Evolutionary conservation across 2,329 filamentous ascomycete species (phyloP).

Genomic region (Colletotrichum plurivorum): DNA sequence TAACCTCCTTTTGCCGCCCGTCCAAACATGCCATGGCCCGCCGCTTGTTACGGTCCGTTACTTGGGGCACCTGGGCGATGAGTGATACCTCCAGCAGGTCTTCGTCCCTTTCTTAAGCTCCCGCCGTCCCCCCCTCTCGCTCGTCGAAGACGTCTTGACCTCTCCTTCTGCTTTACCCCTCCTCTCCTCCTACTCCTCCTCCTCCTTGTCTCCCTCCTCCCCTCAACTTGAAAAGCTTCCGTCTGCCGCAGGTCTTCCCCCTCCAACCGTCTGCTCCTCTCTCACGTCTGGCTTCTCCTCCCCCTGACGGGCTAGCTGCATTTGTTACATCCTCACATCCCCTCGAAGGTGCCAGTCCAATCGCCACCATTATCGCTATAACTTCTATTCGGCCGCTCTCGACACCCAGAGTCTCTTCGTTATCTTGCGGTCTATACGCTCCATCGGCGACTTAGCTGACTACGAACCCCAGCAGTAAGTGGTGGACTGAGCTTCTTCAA

Average conservation of each 20-base stretch:
- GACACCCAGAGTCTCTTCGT: neutral
- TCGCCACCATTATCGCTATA: conserved; percentile 4
- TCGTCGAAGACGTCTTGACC: conserved; percentile 1
- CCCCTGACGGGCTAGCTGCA: conserved; percentile 9
- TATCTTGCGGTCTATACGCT: neutral
- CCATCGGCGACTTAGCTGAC: conserved; percentile 15
- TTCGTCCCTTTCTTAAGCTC: conserved; percentile 32
- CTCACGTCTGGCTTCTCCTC: conserved; percentile 7
- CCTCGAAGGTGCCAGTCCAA: neutral
- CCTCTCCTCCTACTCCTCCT: conserved; percentile 3
- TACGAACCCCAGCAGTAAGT: conserved; percentile 26
- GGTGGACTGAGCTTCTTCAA: conserved; percentile 39
- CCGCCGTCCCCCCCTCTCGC: conserved; percentile 13
- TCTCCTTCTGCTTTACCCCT: conserved; percentile 27
- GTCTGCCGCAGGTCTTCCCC: conserved; percentile 3
- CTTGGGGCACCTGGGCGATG: neutral
- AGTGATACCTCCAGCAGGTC: neutral
- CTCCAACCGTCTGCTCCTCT: neutral
- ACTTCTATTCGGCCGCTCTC: neutral
- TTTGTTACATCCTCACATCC: neutral
- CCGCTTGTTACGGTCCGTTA: neutral
- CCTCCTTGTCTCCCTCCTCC: neutral
- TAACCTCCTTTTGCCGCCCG: conserved; percentile 20
- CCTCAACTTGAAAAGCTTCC: conserved; percentile 13
- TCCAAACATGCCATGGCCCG: conserved; percentile 28